Conservation (phyloP, 768 basidiomycete genomes). For the Mycena leptocephala region DNA sequence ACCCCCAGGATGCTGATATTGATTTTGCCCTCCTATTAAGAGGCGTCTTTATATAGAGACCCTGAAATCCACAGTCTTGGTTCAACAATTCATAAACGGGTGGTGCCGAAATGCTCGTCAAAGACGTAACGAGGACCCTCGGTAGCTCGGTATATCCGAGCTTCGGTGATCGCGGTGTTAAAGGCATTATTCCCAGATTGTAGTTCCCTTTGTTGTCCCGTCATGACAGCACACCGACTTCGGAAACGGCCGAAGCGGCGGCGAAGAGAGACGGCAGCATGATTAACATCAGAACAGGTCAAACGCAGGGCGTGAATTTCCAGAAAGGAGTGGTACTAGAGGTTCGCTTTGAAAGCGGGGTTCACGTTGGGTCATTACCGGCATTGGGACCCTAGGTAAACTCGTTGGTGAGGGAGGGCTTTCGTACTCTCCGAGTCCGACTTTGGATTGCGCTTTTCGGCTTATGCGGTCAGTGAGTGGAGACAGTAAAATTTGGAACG, state of each 20-base stretch:
- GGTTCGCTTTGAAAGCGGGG: too few relatives aligned
- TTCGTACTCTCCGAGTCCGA: too few relatives aligned
- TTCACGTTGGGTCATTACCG: too few relatives aligned
- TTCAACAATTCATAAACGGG: background rate
- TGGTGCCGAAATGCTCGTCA: background rate
- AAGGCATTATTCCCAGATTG: background rate
- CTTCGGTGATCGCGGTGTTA: background rate
- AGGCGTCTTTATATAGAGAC: background rate
- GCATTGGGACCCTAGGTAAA: too few relatives aligned
- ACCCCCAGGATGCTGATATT: background rate
- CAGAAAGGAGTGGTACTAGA: background rate
- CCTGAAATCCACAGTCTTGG: background rate
- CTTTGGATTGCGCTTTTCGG: too few relatives aligned
- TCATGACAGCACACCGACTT: background rate
- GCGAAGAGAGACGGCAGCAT: background rate
- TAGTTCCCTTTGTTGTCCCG: background rate
- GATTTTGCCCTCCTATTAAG: background rate
- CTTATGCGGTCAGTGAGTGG: too few relatives aligned
- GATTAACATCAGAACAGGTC: background rate
- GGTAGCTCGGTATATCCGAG: too few relatives aligned
- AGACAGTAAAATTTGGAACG: too few relatives aligned
- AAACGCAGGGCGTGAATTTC: background rate
- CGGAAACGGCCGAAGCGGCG: background rate
- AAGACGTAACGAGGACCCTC: background rate
- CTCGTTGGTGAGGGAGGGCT: too few relatives aligned